Percentiles rank a stretch among this genome's conserved stretches.
Conservation (phyloP, 768 basidiomycete species). For the Cystofilobasidium macerans region DNA sequence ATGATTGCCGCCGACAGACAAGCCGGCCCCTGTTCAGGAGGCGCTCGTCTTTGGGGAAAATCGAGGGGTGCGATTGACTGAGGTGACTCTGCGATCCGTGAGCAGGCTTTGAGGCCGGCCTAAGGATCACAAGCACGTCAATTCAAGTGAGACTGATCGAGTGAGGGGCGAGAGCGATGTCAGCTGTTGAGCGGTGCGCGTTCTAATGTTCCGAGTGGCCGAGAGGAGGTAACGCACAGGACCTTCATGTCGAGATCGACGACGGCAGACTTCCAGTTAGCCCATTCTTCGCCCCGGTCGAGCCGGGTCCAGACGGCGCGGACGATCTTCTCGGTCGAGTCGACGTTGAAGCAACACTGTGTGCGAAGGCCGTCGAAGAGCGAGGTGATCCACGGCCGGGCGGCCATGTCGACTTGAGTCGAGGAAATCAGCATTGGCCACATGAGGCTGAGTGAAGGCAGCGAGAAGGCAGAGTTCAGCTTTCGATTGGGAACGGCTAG, state of each 20-base stretch:
- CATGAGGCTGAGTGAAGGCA: conserved; percentile 29
- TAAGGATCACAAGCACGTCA: no score
- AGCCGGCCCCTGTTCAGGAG: no score
- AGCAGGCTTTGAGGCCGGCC: no score
- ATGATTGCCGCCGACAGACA: no score
- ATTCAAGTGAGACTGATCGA: no score
- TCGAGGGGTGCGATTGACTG: no score
- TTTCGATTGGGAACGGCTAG: conserved; percentile 15
- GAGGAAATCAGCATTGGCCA: conserved; percentile 38
- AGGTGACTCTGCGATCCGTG: no score
- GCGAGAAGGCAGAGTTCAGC: conserved; percentile 24
- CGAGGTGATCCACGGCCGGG: conserved; percentile 27
- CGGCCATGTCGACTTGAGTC: conserved; percentile 26
- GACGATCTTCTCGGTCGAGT: conserved; percentile 39
- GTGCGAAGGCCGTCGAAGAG: conserved; percentile 37
- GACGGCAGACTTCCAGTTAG: conserved; percentile 28
- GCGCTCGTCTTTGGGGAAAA: no score
- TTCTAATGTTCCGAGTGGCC: neutral
- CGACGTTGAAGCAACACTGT: conserved; percentile 40
- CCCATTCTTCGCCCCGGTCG: conserved; percentile 26
- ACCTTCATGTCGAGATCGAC: conserved; percentile 29
- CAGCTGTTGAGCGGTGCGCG: no score
- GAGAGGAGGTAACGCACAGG: conserved; percentile 7
- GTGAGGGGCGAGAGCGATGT: no score
- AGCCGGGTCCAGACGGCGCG: conserved; percentile 29